Conservation (phyloP, 2,329 filamentous ascomycete species). For the Colletotrichum sansevieriae region DNA sequence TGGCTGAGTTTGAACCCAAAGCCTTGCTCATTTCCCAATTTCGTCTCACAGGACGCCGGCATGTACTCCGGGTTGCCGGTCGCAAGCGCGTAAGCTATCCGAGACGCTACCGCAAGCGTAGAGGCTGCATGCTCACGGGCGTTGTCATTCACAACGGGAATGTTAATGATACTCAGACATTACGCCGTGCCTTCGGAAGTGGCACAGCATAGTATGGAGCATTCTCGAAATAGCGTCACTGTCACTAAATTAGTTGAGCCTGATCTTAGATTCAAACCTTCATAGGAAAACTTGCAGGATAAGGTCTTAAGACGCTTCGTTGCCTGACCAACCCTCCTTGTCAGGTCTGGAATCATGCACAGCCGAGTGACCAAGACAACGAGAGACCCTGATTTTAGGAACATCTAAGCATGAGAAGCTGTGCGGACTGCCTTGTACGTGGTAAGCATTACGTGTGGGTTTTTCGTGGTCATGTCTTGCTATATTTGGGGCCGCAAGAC, state of each 20-base stretch:
- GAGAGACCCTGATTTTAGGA: neutral
- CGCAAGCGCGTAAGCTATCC: neutral
- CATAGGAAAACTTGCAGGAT: no score
- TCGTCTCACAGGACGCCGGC: conserved; percentile 14
- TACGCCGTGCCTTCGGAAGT: neutral
- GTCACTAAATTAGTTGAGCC: conserved; percentile 1
- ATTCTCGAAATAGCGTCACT: neutral
- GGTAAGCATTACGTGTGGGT: conserved; percentile 2
- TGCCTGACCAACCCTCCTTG: conserved; percentile 4
- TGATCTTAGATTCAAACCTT: neutral
- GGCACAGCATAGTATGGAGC: neutral
- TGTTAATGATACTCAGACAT: conserved; percentile 3
- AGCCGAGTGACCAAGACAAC: conserved; percentile 1
- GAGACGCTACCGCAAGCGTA: neutral
- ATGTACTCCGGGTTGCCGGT: conserved; percentile 13
- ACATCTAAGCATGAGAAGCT: neutral
- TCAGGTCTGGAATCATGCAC: neutral
- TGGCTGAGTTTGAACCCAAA: neutral
- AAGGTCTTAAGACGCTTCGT: neutral
- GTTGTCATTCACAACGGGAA: conserved; percentile 12
- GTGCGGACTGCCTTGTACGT: neutral
- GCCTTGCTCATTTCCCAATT: conserved; percentile 22
- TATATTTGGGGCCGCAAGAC: no score
- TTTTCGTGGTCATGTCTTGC: neutral
- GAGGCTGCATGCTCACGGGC: neutral